A percentile compares a stretch with the other conserved stretches of the same genome.
Conservation (phyloP, 176 grass and related monocot genomes). For the Metroxylon sagu region DNA sequence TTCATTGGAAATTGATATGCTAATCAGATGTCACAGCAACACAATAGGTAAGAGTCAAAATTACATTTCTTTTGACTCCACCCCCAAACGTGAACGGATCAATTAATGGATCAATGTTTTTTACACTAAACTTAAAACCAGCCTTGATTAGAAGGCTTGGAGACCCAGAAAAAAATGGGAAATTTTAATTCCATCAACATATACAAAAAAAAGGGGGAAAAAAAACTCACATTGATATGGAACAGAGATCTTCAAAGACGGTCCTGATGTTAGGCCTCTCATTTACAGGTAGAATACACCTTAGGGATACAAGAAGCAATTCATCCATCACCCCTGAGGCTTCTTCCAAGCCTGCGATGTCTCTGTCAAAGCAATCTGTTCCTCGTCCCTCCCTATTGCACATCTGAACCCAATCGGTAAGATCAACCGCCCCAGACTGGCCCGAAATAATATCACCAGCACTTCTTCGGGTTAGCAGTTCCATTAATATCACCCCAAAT, state of each 20-base stretch:
- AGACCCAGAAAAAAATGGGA: constrained; percentile 39
- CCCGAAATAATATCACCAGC: constrained; percentile 96
- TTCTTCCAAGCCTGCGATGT: constrained; percentile 89
- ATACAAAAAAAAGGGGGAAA: constrained; percentile 29
- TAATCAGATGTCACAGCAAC: no score
- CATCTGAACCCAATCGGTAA: constrained; percentile 98
- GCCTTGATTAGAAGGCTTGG: constrained; percentile 58
- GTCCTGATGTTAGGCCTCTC: constrained; percentile 97
- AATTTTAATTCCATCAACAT: constrained; percentile 37
- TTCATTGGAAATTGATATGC: no score
- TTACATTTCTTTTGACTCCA: constrained; percentile 2
- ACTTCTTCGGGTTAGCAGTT: constrained; percentile 86
- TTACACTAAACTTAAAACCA: constrained; percentile 87
- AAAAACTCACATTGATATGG: constrained; percentile 78
- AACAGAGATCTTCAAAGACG: constrained; percentile 71
- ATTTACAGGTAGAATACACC: constrained; percentile 87
- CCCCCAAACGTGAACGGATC: constrained; percentile 26
- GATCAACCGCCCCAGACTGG: constrained; percentile 76
- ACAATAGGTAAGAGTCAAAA: not conserved
- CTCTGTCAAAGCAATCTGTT: constrained; percentile 88
- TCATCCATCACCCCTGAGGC: constrained; percentile 77
- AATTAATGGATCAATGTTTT: constrained; percentile 85
- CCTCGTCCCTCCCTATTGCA: constrained; percentile 92
- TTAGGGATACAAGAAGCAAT: constrained; percentile 67
- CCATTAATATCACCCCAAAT: constrained; percentile 73